A percentile compares a stretch with the other conserved stretches of the same genome.
These are phyloP conservation scores for Volvox carteri DNA, from an alignment of 163 green algal species.

Conservation along the genomic window DNA sequence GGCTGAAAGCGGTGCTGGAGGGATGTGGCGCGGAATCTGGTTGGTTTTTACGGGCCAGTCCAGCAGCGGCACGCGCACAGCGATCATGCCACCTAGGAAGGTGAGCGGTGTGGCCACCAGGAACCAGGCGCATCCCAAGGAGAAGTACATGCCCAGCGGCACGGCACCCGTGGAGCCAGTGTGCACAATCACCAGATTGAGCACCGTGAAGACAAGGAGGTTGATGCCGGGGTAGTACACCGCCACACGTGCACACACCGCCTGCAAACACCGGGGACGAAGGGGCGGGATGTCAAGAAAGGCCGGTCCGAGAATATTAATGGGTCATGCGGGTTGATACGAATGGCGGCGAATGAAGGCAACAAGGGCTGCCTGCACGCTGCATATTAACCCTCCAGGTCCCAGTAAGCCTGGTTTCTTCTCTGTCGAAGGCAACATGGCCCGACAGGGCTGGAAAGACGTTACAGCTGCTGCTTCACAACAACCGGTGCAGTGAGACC, in stretches of 20 bases:
- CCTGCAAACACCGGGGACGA: too few relatives aligned
- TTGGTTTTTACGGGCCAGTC: constrained; percentile 94
- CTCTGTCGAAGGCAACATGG: too few relatives aligned
- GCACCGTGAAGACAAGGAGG: constrained; percentile 81
- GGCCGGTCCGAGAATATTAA: too few relatives aligned
- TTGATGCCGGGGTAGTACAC: constrained; percentile 91
- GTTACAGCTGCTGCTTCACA: too few relatives aligned
- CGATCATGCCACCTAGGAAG: constrained; percentile 90
- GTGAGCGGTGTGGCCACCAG: constrained; percentile 94
- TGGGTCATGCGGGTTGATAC: too few relatives aligned
- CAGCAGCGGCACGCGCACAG: constrained; percentile 81
- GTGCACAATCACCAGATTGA: constrained; percentile 89
- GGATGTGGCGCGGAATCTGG: constrained; percentile 97
- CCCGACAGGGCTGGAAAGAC: too few relatives aligned
- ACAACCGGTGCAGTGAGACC: too few relatives aligned
- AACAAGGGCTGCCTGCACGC: too few relatives aligned
- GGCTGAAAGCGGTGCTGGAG: constrained; percentile 83
- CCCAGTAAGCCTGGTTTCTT: too few relatives aligned
- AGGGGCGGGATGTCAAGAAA: too few relatives aligned
- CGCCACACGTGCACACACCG: constrained; percentile 73
- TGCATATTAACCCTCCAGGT: too few relatives aligned
- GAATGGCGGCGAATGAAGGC: too few relatives aligned
- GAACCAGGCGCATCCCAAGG: constrained; percentile 93
- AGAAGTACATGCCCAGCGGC: constrained; percentile 93
- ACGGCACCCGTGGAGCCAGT: constrained; percentile 88